These are phyloP conservation scores for Citrus sp. DNA, from an alignment of 345 rosid genomes.

Conservation along the genomic window DNA sequence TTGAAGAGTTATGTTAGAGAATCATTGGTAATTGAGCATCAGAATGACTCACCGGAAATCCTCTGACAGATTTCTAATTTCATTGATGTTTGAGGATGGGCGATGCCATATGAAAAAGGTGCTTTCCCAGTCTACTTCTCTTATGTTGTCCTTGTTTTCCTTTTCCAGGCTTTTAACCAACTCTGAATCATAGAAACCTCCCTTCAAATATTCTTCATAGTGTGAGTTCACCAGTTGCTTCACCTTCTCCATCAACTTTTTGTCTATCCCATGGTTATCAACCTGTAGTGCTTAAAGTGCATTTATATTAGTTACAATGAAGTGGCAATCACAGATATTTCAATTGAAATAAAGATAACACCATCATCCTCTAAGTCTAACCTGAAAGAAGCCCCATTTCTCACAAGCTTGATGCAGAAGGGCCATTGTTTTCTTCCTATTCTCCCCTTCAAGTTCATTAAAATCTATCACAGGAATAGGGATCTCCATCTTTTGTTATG, in stretches of 20 bases:
- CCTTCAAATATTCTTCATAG: constrained; percentile 64
- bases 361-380: constrained; percentile 10
- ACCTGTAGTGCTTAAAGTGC: constrained; percentile 41
- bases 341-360: not conserved
- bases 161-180: constrained; percentile 44
- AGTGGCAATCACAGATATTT: not conserved
- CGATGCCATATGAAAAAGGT: constrained; percentile 71
- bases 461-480: constrained; percentile 52
- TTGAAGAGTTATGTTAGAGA: not conserved
- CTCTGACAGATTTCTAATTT: constrained; percentile 53
- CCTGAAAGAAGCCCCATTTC: constrained; percentile 90
- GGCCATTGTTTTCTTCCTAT: constrained; percentile 58
- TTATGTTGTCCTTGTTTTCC: constrained; percentile 29
- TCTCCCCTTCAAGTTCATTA: constrained; percentile 58
- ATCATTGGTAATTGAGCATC: not conserved
- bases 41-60: constrained; percentile 49
- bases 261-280: constrained; percentile 75
- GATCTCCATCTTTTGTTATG: constrained; percentile 45
- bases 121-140: constrained; percentile 84
- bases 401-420: constrained; percentile 77
- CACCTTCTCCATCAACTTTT: constrained; percentile 72
- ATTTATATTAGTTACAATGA: not conserved
- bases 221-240: constrained; percentile 59
- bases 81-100: constrained; percentile 57
- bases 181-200: constrained; percentile 65